These are phyloP conservation scores for Anisogramma anomala DNA, from an alignment of 2,329 filamentous ascomycete species.

Conservation along the genomic window DNA sequence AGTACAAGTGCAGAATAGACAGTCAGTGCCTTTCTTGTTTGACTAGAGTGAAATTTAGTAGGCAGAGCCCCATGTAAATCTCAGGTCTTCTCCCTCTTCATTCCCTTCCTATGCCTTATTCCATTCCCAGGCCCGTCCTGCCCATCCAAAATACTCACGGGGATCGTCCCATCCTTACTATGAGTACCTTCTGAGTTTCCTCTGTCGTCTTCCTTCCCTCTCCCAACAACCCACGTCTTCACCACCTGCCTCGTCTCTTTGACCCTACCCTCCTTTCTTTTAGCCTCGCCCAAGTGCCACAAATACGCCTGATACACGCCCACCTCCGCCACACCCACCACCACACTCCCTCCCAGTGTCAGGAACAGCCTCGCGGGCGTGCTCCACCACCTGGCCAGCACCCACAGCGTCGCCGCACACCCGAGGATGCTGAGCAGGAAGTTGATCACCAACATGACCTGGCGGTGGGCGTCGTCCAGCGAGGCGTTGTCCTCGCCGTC, in stretches of 20 bases:
- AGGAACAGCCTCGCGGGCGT: conserved; percentile 58
- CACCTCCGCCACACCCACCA: conserved; percentile 66
- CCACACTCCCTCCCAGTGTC: conserved; percentile 55
- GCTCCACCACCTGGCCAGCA: conserved; percentile 66
- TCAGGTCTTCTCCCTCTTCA: background rate
- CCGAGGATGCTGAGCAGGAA: conserved; percentile 78
- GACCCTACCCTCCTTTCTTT: conserved; percentile 45
- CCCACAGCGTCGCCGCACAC: conserved; percentile 65
- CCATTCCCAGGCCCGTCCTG: conserved; percentile 15
- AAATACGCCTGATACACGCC: conserved; percentile 67
- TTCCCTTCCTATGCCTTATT: conserved; percentile 7
- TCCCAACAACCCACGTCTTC: conserved; percentile 56
- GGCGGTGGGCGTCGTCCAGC: conserved; percentile 65
- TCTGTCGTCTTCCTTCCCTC: conserved; percentile 19
- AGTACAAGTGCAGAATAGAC: too few relatives aligned
- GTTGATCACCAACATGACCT: conserved; percentile 77
- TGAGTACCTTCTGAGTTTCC: conserved; percentile 9
- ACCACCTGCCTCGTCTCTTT: conserved; percentile 59
- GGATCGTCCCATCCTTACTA: too few relatives aligned
- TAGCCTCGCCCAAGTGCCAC: conserved; percentile 58
- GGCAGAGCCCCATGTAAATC: too few relatives aligned
- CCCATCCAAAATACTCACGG: conserved; percentile 8
- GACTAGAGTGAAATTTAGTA: background rate
- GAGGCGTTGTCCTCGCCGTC: conserved; percentile 49
- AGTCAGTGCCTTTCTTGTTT: too few relatives aligned